Percentiles rank a stretch among this genome's conserved stretches.
Conservation (phyloP, 164 flowering plant genomes). For the Umbilicus rupestris region DNA sequence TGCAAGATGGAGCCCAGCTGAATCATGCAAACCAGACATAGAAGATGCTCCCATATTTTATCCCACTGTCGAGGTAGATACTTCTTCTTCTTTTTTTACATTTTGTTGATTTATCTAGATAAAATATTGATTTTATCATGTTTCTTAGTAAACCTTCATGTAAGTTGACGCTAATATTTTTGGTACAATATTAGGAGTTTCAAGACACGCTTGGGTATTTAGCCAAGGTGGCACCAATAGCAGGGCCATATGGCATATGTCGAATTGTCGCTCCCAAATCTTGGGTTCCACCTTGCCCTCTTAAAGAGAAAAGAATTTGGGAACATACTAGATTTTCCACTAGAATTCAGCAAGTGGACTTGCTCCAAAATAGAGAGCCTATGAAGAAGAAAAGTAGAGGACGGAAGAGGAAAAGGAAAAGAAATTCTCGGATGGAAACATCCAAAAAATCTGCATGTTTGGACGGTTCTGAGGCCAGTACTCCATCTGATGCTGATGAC, state of each 20-base stretch:
- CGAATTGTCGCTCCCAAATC: constrained; percentile 80
- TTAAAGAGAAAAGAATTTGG: constrained; percentile 54
- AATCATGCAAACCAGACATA: constrained; percentile 54
- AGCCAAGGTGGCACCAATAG: constrained; percentile 47
- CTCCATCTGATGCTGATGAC: constrained; percentile 47
- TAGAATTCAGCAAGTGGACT: constrained; percentile 59
- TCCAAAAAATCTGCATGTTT: constrained; percentile 25
- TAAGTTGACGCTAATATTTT: not conserved
- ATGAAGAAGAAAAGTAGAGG: constrained; percentile 46
- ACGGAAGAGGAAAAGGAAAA: constrained; percentile 53
- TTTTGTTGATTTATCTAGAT: not conserved
- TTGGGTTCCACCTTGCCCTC: constrained; percentile 73
- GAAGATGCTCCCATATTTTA: constrained; percentile 81
- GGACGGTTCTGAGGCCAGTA: constrained; percentile 30
- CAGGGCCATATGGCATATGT: constrained; percentile 79
- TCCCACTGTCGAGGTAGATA: constrained; percentile 60
- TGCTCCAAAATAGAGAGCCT: constrained; percentile 83
- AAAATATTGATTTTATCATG: not conserved
- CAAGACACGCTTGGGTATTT: constrained; percentile 67
- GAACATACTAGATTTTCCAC: constrained; percentile 53
- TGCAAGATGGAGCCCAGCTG: constrained; percentile 62
- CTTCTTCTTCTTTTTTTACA: not conserved
- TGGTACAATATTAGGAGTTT: constrained; percentile 47
- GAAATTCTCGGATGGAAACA: constrained; percentile 34
- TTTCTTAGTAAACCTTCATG: not conserved